Percentiles rank a stretch among this genome's conserved stretches.
Conservation (phyloP, 2,329 filamentous ascomycete species). For the Cordyceps cateniannulata region DNA sequence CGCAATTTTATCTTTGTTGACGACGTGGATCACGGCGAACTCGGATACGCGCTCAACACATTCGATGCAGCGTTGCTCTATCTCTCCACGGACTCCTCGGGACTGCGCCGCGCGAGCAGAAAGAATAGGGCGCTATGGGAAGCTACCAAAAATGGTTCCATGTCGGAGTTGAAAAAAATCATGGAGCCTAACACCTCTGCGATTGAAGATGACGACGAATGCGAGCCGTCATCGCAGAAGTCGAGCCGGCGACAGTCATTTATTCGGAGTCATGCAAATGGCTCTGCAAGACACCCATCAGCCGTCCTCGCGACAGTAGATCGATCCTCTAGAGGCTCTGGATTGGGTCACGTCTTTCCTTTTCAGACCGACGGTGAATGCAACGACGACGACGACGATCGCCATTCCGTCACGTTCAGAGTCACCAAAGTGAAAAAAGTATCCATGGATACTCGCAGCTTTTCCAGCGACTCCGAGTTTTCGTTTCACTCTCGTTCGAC, state of each 20-base stretch:
- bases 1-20: constrained; percentile 97
- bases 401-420: constrained; percentile 19
- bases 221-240: constrained; percentile 25
- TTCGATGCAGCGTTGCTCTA: constrained; percentile 93
- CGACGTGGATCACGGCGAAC: constrained; percentile 92
- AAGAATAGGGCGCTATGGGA: constrained; percentile 86
- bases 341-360: constrained; percentile 81
- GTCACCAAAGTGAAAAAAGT: constrained; percentile 65
- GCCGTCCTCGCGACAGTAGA: constrained; percentile 38
- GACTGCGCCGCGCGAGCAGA: constrained; percentile 75
- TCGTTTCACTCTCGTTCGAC: constrained; percentile 76
- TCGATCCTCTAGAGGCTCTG: constrained; percentile 48
- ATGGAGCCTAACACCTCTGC: constrained; percentile 63
- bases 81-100: constrained; percentile 72
- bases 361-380: constrained; percentile 53
- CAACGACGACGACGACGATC: constrained; percentile 37
- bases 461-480: constrained; percentile 78
- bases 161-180: constrained; percentile 68
- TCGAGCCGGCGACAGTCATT: constrained; percentile 40
- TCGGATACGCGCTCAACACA: constrained; percentile 92
- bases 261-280: constrained; percentile 42
- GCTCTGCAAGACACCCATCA: constrained; percentile 36
- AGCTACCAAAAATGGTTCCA: constrained; percentile 68
- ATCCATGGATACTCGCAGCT: constrained; percentile 81
- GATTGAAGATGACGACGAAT: constrained; percentile 40